Conservation (phyloP, 768 basidiomycete species). For the Royoungia palumana region DNA sequence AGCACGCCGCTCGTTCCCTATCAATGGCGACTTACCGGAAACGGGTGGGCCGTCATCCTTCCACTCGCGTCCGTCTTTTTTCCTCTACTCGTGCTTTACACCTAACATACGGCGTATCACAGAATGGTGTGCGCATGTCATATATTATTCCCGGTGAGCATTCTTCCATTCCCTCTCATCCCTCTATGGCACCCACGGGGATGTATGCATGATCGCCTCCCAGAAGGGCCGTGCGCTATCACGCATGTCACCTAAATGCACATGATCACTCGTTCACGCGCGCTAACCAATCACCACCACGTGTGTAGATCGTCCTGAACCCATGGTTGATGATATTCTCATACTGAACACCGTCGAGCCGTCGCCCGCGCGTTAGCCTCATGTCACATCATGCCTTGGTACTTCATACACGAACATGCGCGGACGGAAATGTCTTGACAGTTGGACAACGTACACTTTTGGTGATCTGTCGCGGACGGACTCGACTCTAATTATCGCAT, state of each 20-base stretch:
- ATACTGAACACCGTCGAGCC: constrained; percentile 28
- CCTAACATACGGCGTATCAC: constrained; percentile 6
- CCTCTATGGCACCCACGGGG: not conserved
- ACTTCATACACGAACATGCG: not conserved
- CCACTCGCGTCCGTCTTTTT: constrained; percentile 64
- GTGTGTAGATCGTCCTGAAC: constrained; percentile 69
- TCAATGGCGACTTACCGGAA: constrained; percentile 60
- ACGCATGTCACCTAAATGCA: not conserved
- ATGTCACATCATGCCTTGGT: not conserved
- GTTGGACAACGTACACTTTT: not conserved
- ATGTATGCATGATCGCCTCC: too few relatives aligned
- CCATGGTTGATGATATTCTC: constrained; percentile 89
- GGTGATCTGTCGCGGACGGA: not conserved
- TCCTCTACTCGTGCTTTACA: not conserved
- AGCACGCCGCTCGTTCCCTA: constrained; percentile 51
- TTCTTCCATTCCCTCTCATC: constrained; percentile 11
- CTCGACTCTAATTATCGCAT: constrained; percentile 16
- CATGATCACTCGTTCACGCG: not conserved
- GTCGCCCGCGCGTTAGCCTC: constrained; percentile 6
- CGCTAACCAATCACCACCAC: constrained; percentile 14
- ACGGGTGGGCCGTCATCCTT: constrained; percentile 69
- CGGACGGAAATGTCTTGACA: constrained; percentile 13
- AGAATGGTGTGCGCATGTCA: constrained; percentile 65
- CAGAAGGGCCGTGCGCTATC: not conserved
- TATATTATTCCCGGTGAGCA: constrained; percentile 69